A percentile compares a stretch with the other conserved stretches of the same genome.
These are phyloP conservation scores for Daldinia decipiens DNA, from an alignment of 495 filamentous ascomycete genomes.

Conservation along the genomic window DNA sequence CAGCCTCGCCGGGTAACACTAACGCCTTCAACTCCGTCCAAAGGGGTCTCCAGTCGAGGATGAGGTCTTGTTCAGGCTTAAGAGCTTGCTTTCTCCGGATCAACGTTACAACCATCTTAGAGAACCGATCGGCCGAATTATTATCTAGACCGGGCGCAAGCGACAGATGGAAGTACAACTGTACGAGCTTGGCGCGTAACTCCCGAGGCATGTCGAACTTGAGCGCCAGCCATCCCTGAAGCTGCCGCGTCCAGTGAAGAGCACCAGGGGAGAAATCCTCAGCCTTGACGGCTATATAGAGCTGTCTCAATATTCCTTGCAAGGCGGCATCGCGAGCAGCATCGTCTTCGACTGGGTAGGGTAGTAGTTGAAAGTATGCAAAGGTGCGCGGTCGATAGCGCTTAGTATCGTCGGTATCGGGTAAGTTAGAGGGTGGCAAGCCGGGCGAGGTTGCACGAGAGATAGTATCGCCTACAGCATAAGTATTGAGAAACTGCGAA, in stretches of 20 bases:
- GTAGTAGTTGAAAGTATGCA: conserved; percentile 88
- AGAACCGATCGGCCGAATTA: conserved; percentile 84
- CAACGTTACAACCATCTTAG: conserved; percentile 94
- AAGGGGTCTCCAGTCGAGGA: conserved; percentile 89
- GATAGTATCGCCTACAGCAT: conserved; percentile 55
- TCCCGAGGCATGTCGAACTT: conserved; percentile 94
- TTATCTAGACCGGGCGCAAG: conserved; percentile 90
- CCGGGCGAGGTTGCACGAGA: conserved; percentile 61
- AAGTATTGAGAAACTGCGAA: conserved; percentile 43
- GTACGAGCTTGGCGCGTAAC: conserved; percentile 83
- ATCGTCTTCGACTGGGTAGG: conserved; percentile 85
- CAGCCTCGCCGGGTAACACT: conserved; percentile 84
- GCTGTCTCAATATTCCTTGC: conserved; percentile 85
- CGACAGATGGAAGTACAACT: conserved; percentile 92
- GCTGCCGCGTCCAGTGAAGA: conserved; percentile 95
- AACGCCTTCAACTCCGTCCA: conserved; percentile 91
- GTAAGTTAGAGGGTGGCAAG: conserved; percentile 45
- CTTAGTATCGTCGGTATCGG: conserved; percentile 56
- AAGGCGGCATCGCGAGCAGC: conserved; percentile 76
- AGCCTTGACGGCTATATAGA: conserved; percentile 89
- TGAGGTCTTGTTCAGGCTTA: conserved; percentile 85
- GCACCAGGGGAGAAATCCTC: conserved; percentile 95
- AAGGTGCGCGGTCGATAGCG: conserved; percentile 90
- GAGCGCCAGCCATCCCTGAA: conserved; percentile 91
- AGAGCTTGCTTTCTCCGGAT: conserved; percentile 97